Evolutionary conservation across 2,329 filamentous ascomycete genomes (phyloP), one percentile per base, ranked within the genome.

Genomic region (Dissoconium aciculare): DNA sequence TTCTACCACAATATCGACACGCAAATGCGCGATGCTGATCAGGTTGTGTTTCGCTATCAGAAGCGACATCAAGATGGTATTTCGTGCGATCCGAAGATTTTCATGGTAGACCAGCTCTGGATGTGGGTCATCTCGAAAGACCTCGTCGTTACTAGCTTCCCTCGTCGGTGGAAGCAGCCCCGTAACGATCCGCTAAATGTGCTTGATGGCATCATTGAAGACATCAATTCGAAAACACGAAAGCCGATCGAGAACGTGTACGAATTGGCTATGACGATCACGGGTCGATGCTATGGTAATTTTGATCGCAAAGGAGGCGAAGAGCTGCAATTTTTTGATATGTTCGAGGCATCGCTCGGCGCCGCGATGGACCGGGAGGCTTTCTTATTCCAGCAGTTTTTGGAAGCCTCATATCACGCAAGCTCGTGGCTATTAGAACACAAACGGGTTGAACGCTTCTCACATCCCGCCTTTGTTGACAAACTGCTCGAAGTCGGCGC

Each of bases 1-100:
- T 74, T 70, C 46, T 76, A 76, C 40, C 69, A 73, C 23, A 71
- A 71, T 27, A 69, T 71, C 30, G 66, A 75, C 40, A 78, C 72
- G 0, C 57, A 64, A 26, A 60, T 55, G 5, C 64, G 72, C 19
- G 73, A 78, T 39, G 56, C 58, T 17, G 71, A 76, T 40, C 73
- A 78, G 46, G 72, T 77, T 1, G 70, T 77, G 1, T 74, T 69
- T 44, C 62, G 72, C 8, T 75, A 75, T 40, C 41, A 44, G 17
- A 28, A 38, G 11, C 38, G 41, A 17, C 32, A 41, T 15, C 28
- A 32, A 15, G 34, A 39, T 10, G 19, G 26, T 5, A 36, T 39
- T 11, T 26, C 28, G 3, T 9, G 24, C 15, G 41, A 42, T 9
- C 36, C 39, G 1, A 44, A 44, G 28, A 37, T 44, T 26, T 44